These are phyloP conservation scores for Catharanthus roseus DNA, from an alignment of 257 asterid genomes.

Conservation along the genomic window DNA sequence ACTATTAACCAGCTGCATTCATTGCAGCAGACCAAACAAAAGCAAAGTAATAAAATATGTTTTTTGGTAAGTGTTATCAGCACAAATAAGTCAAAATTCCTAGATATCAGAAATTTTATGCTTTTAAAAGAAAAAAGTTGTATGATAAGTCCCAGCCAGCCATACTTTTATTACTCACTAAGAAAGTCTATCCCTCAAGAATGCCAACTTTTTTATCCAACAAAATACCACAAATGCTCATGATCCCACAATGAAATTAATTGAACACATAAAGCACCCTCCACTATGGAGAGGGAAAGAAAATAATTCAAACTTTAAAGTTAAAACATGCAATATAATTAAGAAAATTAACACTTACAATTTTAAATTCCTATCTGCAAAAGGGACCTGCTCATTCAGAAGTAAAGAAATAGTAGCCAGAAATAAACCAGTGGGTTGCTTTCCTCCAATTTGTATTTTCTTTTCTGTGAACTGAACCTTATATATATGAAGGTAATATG, in stretches of 20 bases:
- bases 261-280: not conserved
- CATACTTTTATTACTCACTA: not conserved
- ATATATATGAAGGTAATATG: constrained; percentile 75
- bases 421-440: constrained; percentile 84
- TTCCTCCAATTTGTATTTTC: constrained; percentile 83
- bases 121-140: not conserved
- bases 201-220: not conserved
- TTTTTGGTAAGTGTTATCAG: not conserved
- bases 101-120: no score
- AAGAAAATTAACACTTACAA: constrained; percentile 43
- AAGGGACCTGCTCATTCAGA: constrained; percentile 84
- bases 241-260: not conserved
- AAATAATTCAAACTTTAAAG: not conserved
- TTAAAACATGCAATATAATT: not conserved
- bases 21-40: not conserved
- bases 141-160: not conserved
- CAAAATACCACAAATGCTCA: not conserved
- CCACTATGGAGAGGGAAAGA: not conserved
- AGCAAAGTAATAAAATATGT: not conserved
- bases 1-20: not conserved
- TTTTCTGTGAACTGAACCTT: constrained; percentile 77
- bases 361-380: constrained; percentile 58
- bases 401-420: constrained; percentile 62
- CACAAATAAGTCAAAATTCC: not conserved
- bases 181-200: not conserved